A percentile compares a stretch with the other conserved stretches of the same genome.
Conservation (phyloP, 2,329 filamentous ascomycete species). For the Penicillium sp. region DNA sequence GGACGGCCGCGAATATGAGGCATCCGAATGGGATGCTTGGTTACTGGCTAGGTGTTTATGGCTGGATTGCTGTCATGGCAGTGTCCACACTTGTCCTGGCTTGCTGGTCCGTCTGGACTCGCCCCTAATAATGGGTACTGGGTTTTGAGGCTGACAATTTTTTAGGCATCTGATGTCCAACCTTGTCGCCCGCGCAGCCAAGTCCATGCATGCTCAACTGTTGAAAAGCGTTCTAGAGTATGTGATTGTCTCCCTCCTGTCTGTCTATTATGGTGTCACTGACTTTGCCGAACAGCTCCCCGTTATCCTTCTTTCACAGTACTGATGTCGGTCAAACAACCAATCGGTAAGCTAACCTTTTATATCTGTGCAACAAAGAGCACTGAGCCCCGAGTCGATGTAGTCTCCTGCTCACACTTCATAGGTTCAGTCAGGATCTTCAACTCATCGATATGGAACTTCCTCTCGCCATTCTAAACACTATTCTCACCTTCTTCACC, state of each 20-base stretch:
- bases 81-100: neutral
- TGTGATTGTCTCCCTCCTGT: neutral
- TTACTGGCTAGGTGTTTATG: conserved; percentile 2
- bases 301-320: conserved; percentile 1
- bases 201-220: neutral
- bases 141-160: neutral
- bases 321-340: neutral
- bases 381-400: neutral
- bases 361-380: neutral
- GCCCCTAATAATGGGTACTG: neutral
- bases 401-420: neutral
- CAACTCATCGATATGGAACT: conserved; percentile 2
- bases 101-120: conserved; percentile 1
- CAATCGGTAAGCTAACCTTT: neutral
- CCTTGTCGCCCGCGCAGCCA: neutral
- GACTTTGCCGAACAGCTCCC: neutral
- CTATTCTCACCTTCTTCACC: neutral
- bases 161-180: conserved; percentile 3
- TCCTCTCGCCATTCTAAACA: conserved; percentile 1
- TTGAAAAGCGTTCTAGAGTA: conserved; percentile 1
- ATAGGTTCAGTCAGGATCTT: conserved; percentile 5
- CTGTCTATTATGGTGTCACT: neutral
- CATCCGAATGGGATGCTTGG: conserved; percentile 1
- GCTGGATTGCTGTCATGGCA: neutral
- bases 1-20: neutral